Evolutionary conservation across 768 basidiomycete genomes (phyloP).

Genomic region (Tricholoma saponaceum): DNA sequence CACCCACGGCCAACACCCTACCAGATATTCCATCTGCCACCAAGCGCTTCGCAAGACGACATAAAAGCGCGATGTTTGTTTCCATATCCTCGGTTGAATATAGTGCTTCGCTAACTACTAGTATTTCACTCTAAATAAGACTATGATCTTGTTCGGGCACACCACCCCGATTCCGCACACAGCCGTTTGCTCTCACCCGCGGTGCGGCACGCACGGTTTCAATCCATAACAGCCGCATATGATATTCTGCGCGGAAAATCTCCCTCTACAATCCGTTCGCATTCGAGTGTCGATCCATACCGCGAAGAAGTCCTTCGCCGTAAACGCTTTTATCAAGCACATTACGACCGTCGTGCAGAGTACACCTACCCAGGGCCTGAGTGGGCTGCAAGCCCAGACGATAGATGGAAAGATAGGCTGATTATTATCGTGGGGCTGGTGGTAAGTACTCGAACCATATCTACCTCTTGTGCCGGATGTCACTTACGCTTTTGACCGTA

Average conservation of each 20-base stretch:
- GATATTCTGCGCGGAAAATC: slow-evolving; percentile 44
- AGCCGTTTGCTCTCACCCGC: slow-evolving; percentile 36
- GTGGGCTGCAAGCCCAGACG: slow-evolving; percentile 34
- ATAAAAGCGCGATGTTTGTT: slow-evolving; percentile 67
- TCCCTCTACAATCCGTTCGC: neutral
- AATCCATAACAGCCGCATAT: slow-evolving; percentile 62
- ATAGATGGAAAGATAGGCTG: slow-evolving; percentile 48
- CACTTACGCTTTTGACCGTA: slow-evolving; percentile 11
- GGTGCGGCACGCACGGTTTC: slow-evolving; percentile 57
- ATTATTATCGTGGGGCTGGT: slow-evolving; percentile 45
- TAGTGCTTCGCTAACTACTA: neutral
- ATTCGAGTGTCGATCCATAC: slow-evolving; percentile 24
- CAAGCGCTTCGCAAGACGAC: slow-evolving; percentile 49
- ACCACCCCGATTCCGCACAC: slow-evolving; percentile 65
- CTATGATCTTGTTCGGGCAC: slow-evolving; percentile 66
- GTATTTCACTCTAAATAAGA: slow-evolving; percentile 34
- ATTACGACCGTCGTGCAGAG: slow-evolving; percentile 19
- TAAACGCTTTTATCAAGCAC: slow-evolving; percentile 36
- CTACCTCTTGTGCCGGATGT: neutral
- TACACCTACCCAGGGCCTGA: slow-evolving; percentile 13
- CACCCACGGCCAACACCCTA: slow-evolving; percentile 55
- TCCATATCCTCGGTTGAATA: neutral
- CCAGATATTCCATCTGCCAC: slow-evolving; percentile 69
- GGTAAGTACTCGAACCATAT: slow-evolving; percentile 28
- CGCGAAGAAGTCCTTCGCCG: slow-evolving; percentile 49